These are phyloP conservation scores for Helminthosporium solani DNA, from an alignment of 2,329 filamentous ascomycete species.

Conservation along the genomic window DNA sequence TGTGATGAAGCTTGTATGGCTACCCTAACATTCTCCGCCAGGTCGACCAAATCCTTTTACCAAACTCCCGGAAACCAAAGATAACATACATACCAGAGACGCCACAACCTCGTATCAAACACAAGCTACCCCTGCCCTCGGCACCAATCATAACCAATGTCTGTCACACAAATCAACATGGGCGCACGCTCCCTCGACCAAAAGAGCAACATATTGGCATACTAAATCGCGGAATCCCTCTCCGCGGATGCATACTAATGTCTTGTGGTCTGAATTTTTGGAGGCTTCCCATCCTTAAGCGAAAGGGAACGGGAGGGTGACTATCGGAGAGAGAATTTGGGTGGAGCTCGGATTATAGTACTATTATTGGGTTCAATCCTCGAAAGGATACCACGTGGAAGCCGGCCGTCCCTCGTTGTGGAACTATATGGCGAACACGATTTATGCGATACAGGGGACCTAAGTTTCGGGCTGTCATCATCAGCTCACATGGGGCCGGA, in stretches of 20 bases:
- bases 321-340: background rate
- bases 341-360: background rate
- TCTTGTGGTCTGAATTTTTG: background rate
- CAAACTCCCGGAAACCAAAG: background rate
- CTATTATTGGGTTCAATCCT: background rate
- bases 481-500: no score
- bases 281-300: background rate
- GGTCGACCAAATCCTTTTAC: background rate
- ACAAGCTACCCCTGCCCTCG: background rate
- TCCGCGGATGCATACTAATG: slow-evolving; percentile 6
- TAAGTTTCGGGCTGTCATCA: no score
- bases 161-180: background rate
- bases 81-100: background rate
- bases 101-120: slow-evolving; percentile 6
- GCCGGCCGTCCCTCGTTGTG: background rate
- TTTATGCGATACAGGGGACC: no score
- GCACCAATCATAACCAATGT: background rate
- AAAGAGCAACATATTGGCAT: slow-evolving; percentile 1
- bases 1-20: no score
- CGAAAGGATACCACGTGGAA: background rate
- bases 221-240: slow-evolving; percentile 8
- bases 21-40: background rate
- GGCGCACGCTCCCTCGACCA: background rate
- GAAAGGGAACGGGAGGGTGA: background rate
- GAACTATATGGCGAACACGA: no score